Conservation (phyloP, 768 basidiomycete genomes). For the Tricholoma hemisulphureum region DNA sequence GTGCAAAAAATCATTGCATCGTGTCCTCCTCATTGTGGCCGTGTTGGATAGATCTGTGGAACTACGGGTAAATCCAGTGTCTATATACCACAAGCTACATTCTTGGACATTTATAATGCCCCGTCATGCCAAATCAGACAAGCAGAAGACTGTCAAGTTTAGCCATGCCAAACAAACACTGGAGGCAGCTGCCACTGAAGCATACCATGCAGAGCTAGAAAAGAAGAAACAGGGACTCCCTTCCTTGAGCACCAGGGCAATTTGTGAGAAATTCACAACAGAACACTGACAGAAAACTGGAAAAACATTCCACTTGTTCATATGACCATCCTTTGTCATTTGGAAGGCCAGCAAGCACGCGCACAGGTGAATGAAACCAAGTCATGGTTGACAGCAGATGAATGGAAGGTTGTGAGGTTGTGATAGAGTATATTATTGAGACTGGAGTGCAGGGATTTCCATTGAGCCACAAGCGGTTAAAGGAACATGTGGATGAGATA, state of each 20-base stretch:
- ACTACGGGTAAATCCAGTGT: not conserved
- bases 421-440: conserved; percentile 2
- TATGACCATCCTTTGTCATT: not conserved
- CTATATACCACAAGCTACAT: not conserved
- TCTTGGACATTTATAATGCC: not conserved
- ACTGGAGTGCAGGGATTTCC: conserved; percentile 1
- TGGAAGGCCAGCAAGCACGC: not conserved
- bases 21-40: not conserved
- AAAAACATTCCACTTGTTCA: not conserved
- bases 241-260: not conserved
- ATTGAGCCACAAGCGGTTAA: not conserved
- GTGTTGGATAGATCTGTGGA: not conserved
- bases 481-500: conserved; percentile 1
- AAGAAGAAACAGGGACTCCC: not conserved
- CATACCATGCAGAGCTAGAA: not conserved
- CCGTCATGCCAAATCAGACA: too few relatives aligned
- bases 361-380: not conserved
- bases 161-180: not conserved
- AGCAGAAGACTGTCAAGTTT: not conserved
- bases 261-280: not conserved
- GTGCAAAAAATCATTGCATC: not conserved
- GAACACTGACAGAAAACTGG: not conserved
- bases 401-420: not conserved
- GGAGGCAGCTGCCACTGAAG: not conserved
- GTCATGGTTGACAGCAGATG: conserved; percentile 3